Conservation (phyloP, 139 green algal species). For the Volvox africanus region DNA sequence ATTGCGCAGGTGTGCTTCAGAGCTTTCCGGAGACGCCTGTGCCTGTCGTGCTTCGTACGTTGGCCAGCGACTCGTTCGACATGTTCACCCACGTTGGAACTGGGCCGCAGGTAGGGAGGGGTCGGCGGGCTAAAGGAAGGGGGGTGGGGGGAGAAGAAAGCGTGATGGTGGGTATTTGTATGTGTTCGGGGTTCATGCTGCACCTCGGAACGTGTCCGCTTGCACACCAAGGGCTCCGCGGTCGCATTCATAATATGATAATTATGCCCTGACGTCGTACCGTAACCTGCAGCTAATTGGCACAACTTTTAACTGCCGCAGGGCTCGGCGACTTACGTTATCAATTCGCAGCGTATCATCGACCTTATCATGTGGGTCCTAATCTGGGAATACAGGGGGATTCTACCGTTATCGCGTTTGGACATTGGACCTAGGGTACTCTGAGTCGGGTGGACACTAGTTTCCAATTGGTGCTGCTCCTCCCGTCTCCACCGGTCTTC, state of each 20-base stretch:
- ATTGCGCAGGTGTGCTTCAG: background rate
- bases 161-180: background rate
- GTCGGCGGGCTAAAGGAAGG: background rate
- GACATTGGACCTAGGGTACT: no score
- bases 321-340: conserved; percentile 43
- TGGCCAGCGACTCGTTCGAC: conserved; percentile 52
- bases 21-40: background rate
- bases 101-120: conserved; percentile 29
- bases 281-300: background rate
- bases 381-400: no score
- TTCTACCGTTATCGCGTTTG: no score
- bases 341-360: conserved; percentile 60
- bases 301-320: background rate
- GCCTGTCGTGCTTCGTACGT: conserved; percentile 17
- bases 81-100: conserved; percentile 54
- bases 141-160: background rate
- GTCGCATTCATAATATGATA: background rate
- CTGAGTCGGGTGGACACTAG: no score
- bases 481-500: no score
- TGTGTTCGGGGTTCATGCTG: background rate
- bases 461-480: no score
- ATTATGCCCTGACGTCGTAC: background rate
- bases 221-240: background rate
- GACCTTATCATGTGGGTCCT: conserved; percentile 41
- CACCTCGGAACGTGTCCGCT: no score